phyloP scores from a whole-genome alignment of 169 alveolate genomes.

The Plasmodium cynomolgi region DNA sequence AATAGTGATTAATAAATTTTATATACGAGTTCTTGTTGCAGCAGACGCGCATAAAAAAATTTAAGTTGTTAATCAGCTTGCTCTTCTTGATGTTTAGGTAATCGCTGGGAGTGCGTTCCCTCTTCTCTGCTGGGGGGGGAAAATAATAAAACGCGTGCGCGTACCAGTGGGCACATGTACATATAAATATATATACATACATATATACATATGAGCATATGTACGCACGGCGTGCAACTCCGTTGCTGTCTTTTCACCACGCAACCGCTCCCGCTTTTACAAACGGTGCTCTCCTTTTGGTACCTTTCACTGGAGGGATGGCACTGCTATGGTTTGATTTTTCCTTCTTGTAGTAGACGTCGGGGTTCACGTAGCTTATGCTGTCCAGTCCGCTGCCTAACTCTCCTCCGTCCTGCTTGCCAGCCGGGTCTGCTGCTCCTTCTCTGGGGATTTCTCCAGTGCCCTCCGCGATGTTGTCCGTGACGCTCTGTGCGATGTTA shows the following conservation, averaged over 20 bases:
- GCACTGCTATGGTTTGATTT: background rate
- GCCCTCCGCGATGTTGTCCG: background rate
- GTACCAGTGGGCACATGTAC: background rate
- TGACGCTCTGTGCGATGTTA: too few species aligned
- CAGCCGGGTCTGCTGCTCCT: background rate
- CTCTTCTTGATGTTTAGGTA: slow-evolving; percentile 69
- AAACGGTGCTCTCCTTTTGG: background rate
- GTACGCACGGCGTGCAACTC: background rate
- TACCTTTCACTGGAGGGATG: slow-evolving; percentile 12
- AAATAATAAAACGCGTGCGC: background rate
- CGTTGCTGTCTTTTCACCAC: background rate
- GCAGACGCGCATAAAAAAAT: slow-evolving; percentile 70
- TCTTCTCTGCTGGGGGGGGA: slow-evolving; percentile 10
- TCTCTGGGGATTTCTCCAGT: background rate
- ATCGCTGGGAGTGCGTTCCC: slow-evolving; percentile 12
- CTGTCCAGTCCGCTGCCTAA: background rate
- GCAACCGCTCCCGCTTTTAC: background rate
- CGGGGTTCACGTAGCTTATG: background rate
- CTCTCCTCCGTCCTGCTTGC: background rate
- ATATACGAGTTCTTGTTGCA: slow-evolving; percentile 65
- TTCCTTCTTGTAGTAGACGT: background rate
- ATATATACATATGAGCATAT: too few species aligned
- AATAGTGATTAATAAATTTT: slow-evolving; percentile 58
- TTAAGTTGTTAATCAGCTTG: slow-evolving; percentile 41
- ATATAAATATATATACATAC: too few species aligned